A percentile compares a stretch with the other conserved stretches of the same genome.
Evolutionary conservation across 352 stramenopile genomes (phyloP).

Genomic region (Discostella stelligera): DNA sequence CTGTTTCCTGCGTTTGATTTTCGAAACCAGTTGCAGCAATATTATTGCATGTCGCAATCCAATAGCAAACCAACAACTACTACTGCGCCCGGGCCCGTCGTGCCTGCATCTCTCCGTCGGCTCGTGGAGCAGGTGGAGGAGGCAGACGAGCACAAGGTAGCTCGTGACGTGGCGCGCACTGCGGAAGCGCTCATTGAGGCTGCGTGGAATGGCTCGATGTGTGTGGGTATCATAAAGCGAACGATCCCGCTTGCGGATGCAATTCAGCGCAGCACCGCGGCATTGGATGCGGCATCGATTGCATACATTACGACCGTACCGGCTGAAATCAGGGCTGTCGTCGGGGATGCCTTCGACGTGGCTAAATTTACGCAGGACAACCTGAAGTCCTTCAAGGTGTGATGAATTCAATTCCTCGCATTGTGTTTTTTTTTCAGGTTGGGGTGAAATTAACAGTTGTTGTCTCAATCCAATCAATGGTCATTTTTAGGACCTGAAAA

Average conservation of each 20-base stretch:
- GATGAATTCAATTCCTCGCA: neutral
- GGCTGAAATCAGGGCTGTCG: constrained; percentile 7
- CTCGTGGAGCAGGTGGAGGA: constrained; percentile 3
- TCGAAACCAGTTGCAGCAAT: too few relatives aligned
- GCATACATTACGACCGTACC: constrained; percentile 6
- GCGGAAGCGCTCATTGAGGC: neutral
- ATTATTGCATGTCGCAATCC: too few relatives aligned
- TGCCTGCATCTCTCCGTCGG: constrained; percentile 1
- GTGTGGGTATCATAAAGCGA: neutral
- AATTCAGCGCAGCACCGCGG: neutral
- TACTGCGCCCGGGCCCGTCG: neutral
- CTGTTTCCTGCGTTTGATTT: too few relatives aligned
- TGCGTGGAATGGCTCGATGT: neutral
- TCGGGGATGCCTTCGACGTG: neutral
- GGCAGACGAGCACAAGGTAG: neutral
- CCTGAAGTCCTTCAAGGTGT: neutral
- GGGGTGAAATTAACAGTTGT: neutral
- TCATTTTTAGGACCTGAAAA: neutral
- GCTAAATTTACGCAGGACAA: constrained; percentile 6
- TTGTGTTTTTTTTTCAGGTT: too few relatives aligned
- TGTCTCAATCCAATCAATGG: neutral
- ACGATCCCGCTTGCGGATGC: constrained; percentile 1
- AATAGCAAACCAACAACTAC: neutral
- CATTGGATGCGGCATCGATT: neutral
- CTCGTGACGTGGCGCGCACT: neutral